Evolutionary conservation across 1,284 basidiomycete species (phyloP).

Genomic region (Ustilago shanxiensis): DNA sequence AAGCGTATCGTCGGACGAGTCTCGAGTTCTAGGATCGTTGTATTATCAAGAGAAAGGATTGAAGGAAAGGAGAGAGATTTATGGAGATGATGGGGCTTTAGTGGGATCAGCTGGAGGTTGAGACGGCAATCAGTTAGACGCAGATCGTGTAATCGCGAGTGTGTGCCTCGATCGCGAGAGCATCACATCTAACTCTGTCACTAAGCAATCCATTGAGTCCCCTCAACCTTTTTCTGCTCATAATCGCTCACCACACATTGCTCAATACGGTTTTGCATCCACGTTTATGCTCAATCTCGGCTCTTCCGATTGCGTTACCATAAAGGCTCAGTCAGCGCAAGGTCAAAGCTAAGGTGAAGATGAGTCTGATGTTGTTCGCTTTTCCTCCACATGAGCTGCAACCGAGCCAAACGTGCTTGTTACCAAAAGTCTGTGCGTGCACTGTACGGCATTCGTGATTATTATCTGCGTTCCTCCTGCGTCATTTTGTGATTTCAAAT

Average conservation of each 20-base stretch:
- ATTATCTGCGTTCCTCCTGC: constrained; percentile 6
- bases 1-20: constrained; percentile 4
- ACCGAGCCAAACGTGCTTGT: constrained; percentile 1
- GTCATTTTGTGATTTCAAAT: background rate
- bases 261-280: too few species aligned
- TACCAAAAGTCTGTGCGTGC: too few species aligned
- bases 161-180: constrained; percentile 31
- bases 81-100: too few species aligned
- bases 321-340: constrained; percentile 6
- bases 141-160: constrained; percentile 36
- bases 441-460: background rate
- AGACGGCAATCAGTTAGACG: too few species aligned
- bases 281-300: background rate
- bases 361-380: background rate
- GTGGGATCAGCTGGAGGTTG: too few species aligned
- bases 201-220: background rate
- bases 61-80: background rate
- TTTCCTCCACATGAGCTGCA: background rate
- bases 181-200: background rate
- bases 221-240: too few species aligned
- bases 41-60: background rate
- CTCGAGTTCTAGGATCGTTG: too few species aligned
- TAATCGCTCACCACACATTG: background rate
- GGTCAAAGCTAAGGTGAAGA: background rate
- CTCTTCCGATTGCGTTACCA: constrained; percentile 5